Evolutionary conservation across 495 filamentous ascomycete genomes (phyloP).

Genomic region (Podospora tetraspora): DNA sequence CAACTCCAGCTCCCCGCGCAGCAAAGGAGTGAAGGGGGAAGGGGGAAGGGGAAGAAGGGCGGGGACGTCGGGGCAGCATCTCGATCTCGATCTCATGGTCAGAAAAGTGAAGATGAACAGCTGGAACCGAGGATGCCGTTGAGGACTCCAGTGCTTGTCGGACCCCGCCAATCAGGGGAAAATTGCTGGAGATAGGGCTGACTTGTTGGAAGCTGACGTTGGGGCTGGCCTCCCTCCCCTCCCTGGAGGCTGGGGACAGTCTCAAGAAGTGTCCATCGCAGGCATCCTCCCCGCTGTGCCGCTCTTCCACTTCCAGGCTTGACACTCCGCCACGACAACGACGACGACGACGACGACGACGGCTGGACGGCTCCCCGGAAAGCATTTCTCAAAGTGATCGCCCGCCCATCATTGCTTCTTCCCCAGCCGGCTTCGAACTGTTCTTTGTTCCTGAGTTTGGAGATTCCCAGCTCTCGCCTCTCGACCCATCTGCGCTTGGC

Average conservation of each 20-base stretch:
- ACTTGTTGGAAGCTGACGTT: constrained; percentile 1
- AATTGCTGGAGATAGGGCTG: constrained; percentile 2
- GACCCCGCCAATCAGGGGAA: not conserved
- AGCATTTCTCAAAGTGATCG: not conserved
- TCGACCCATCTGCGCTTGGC: not conserved
- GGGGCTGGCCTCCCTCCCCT: not conserved
- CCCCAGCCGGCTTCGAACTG: not conserved
- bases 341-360: not conserved
- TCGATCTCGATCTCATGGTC: not conserved
- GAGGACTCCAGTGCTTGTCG: not conserved
- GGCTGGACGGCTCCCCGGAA: not conserved
- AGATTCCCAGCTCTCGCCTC: not conserved
- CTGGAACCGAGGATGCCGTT: not conserved
- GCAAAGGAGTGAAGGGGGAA: too few relatives aligned
- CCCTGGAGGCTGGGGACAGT: not conserved
- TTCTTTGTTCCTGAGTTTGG: not conserved
- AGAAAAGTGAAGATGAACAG: too few relatives aligned
- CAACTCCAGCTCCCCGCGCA: too few relatives aligned
- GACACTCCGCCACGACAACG: not conserved
- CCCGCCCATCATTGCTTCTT: not conserved
- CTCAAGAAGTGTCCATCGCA: too few relatives aligned
- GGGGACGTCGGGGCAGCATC: too few relatives aligned
- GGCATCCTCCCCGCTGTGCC: not conserved
- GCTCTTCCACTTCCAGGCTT: not conserved
- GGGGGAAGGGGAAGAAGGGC: too few relatives aligned